phyloP scores from a whole-genome alignment of 2,329 filamentous ascomycete species.

The Cephalotrichum gorgonifer region DNA sequence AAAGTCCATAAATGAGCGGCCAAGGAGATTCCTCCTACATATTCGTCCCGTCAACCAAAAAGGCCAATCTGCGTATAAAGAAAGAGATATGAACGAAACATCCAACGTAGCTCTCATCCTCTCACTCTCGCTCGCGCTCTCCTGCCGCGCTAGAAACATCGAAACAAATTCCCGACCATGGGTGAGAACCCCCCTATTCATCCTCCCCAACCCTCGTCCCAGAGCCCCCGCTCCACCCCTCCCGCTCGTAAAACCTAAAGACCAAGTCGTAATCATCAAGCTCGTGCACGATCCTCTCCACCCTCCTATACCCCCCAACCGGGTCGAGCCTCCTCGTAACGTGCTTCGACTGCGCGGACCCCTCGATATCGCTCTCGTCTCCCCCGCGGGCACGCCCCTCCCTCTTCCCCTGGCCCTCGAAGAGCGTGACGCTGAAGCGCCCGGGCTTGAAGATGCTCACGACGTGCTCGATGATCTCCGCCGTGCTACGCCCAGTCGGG shows the following conservation, averaged over 20 bases:
- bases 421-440: conserved; percentile 94
- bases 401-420: conserved; percentile 62
- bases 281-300: conserved; percentile 94
- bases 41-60: too few relatives aligned
- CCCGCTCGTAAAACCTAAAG: conserved; percentile 90
- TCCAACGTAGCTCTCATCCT: too few relatives aligned
- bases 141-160: too few relatives aligned
- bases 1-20: too few relatives aligned
- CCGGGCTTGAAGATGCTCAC: conserved; percentile 94
- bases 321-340: conserved; percentile 35
- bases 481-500: conserved; percentile 78
- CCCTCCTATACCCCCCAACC: conserved; percentile 75
- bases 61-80: too few relatives aligned
- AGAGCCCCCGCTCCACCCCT: conserved; percentile 58
- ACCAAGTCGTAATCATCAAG: conserved; percentile 95
- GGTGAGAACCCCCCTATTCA: background rate
- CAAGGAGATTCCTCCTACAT: too few relatives aligned
- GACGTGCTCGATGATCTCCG: conserved; percentile 86
- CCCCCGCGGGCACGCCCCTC: conserved; percentile 22
- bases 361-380: too few relatives aligned
- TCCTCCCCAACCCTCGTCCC: conserved; percentile 45
- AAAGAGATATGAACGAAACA: too few relatives aligned
- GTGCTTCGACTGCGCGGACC: too few relatives aligned
- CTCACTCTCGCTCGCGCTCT: too few relatives aligned
- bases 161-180: background rate